Conservation (phyloP, 176 grass and related monocot genomes). For the Ensete glaucum region DNA sequence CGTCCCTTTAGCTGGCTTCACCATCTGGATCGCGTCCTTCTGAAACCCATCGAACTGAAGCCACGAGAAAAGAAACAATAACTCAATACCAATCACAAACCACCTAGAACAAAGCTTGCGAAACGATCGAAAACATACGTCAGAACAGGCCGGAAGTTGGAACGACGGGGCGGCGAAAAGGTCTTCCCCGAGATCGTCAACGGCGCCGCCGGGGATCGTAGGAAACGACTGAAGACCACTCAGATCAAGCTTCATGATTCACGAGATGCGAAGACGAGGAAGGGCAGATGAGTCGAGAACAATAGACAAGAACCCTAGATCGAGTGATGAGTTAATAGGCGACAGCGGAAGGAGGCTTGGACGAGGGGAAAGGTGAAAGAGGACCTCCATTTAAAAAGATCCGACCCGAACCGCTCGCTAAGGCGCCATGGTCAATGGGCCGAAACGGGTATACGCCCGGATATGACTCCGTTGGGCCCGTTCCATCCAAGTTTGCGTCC, state of each 20-base stretch:
- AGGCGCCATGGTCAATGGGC: too few relatives aligned
- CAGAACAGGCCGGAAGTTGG: background rate
- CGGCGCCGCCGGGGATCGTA: too few relatives aligned
- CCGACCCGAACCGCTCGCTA: too few relatives aligned
- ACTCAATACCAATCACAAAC: background rate
- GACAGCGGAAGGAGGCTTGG: too few relatives aligned
- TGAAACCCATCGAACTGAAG: constrained; percentile 72
- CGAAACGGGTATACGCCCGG: too few relatives aligned
- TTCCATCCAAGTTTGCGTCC: too few relatives aligned
- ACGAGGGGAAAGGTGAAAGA: too few relatives aligned
- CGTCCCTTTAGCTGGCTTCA: constrained; percentile 69
- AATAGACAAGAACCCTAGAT: background rate
- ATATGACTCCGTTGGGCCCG: too few relatives aligned
- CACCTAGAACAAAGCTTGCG: background rate
- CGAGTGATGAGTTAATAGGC: background rate
- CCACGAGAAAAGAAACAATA: background rate
- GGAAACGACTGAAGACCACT: background rate
- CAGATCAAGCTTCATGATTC: constrained; percentile 3
- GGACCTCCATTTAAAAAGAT: too few relatives aligned
- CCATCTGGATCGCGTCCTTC: constrained; percentile 37
- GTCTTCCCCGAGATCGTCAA: background rate
- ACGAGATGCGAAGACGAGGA: background rate
- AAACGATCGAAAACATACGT: background rate
- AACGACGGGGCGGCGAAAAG: background rate
- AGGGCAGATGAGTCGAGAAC: background rate